Conservation (phyloP, 805 yeast genomes). For the Yamadazyma tumulicola region DNA sequence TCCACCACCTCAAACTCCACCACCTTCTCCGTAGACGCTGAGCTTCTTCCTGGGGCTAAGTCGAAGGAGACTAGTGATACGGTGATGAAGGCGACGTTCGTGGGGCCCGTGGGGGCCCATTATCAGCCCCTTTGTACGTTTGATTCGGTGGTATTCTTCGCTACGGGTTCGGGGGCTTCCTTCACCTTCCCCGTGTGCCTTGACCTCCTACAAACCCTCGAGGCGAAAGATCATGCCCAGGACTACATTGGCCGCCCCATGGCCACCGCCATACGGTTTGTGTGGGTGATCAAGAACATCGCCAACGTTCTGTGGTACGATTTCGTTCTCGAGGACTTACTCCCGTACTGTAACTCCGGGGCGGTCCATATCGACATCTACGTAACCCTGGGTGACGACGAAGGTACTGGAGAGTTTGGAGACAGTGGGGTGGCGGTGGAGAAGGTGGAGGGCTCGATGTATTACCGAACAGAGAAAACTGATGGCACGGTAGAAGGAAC, state of each 20-base stretch:
- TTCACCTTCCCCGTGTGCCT: constrained; percentile 45
- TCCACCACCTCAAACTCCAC: background rate
- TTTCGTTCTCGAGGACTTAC: constrained; percentile 28
- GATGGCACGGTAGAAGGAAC: background rate
- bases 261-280: constrained; percentile 22
- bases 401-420: background rate
- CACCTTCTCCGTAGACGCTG: constrained; percentile 8
- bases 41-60: constrained; percentile 8
- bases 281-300: constrained; percentile 28
- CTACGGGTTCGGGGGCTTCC: constrained; percentile 47
- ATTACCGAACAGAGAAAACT: background rate
- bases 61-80: constrained; percentile 6
- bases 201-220: constrained; percentile 30
- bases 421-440: background rate
- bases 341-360: constrained; percentile 20
- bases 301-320: constrained; percentile 35
- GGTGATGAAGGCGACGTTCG: constrained; percentile 32
- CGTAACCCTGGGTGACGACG: constrained; percentile 16
- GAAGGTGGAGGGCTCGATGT: background rate
- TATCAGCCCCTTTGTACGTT: constrained; percentile 40
- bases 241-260: constrained; percentile 35
- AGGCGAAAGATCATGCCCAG: constrained; percentile 19
- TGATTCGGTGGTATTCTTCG: constrained; percentile 36
- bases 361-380: constrained; percentile 23
- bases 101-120: constrained; percentile 47